Base-by-base conservation (phyloP, 2,329 filamentous ascomycete genomes). In the Neoscytalidium dimidiatum region DNA sequence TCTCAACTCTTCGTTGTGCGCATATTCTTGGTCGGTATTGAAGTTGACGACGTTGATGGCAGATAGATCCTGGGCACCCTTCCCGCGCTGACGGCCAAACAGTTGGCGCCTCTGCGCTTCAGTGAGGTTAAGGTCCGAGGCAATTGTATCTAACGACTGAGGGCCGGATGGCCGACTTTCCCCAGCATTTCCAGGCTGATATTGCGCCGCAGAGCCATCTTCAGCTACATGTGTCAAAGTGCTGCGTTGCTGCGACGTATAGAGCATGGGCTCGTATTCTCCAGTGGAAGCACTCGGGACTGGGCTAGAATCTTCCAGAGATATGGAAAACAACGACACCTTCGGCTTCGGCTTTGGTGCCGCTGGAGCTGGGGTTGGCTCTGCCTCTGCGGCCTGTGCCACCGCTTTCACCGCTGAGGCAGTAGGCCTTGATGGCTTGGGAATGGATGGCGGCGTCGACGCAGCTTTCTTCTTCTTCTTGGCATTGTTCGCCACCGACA, bases 1-100 rank as follows among this genome's bases (percentile, higher is more conserved):
- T 11, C 92, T 86, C 23, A 96, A 75, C 69, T 84, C 84, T 79
- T 97, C 91, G 76, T 98, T 98, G 71, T 91, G 87, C 26, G 85
- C 86, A 77, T 98, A 98, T 79, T 97, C 94, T 65, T 83, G 81
- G 74, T 96, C 92, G 69, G 92, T 94, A 79, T 96, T 92, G 84
- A 97, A 97, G 72, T 90, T 93, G 68, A 94, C 85, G 41, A 97
- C 85, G 48, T 86, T 88, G n/a, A 86, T 82, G 2, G 82, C 82
- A n/a, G 85, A 81, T 7, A 80, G 68, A 63, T 77, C 78, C 35
- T 73, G 73, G n/a, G 75, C 75, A 49, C 75, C 73, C 23, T 83
- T 83, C 23, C 77, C 77, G 53, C 74, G 73, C 66, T 82, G 78
- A 4, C 94, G 90, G 1, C 94, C 94, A 73, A 98, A 94, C 3